Percentiles rank a stretch among this genome's conserved stretches.
phyloP scores from a whole-genome alignment of 495 filamentous ascomycete species.

The Penicillium herquei region DNA sequence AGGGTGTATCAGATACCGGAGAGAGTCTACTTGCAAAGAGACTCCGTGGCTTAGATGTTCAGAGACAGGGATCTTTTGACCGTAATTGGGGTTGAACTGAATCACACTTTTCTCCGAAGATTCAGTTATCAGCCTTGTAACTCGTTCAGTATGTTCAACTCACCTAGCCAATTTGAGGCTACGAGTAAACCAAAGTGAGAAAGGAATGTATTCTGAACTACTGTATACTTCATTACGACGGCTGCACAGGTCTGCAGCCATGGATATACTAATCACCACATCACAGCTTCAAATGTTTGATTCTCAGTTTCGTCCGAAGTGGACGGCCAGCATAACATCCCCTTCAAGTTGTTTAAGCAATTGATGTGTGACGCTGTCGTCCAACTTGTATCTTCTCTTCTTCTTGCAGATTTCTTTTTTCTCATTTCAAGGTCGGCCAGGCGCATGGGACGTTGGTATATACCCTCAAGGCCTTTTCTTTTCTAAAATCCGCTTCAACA shows the following conservation, averaged over 20 bases:
- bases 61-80: slow-evolving; percentile 24
- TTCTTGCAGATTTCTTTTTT: slow-evolving; percentile 3
- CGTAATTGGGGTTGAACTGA: slow-evolving; percentile 10
- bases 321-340: not conserved
- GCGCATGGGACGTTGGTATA: slow-evolving; percentile 13
- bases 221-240: not conserved
- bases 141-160: not conserved
- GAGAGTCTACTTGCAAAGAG: slow-evolving; percentile 57
- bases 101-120: not conserved
- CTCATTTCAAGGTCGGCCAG: slow-evolving; percentile 3
- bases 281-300: not conserved
- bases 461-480: slow-evolving; percentile 7
- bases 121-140: not conserved
- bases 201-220: not conserved
- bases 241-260: not conserved
- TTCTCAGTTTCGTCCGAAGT: not conserved
- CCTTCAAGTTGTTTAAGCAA: not conserved
- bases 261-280: not conserved
- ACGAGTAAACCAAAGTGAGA: not conserved
- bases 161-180: not conserved
- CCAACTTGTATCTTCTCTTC: not conserved
- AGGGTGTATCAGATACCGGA: slow-evolving; percentile 40
- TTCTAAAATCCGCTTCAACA: no score
- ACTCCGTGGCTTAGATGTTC: slow-evolving; percentile 50
- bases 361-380: not conserved